Evolutionary conservation across 306 rosid genomes (phyloP).

Genomic region (Pterocarpus santalinus): DNA sequence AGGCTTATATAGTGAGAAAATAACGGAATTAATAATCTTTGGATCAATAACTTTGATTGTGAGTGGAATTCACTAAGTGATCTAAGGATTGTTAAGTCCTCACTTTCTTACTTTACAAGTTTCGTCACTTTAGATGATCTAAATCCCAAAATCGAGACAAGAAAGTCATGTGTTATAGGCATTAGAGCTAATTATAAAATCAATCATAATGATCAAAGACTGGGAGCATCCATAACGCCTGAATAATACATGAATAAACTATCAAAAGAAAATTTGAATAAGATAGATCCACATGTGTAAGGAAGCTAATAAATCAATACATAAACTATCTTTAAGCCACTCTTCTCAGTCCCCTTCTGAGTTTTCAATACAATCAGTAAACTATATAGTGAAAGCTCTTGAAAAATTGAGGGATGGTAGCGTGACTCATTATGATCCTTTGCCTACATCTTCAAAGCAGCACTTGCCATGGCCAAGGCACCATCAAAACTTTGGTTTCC

Average conservation of each 20-base stretch:
- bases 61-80: too few species aligned
- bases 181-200: not conserved
- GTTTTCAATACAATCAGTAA: conserved; percentile 20
- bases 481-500: conserved; percentile 80
- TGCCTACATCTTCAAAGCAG: conserved; percentile 69
- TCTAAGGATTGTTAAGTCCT: too few species aligned
- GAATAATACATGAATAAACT: conserved; percentile 5
- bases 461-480: conserved; percentile 86
- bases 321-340: conserved; percentile 16
- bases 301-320: conserved; percentile 1
- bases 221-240: not conserved
- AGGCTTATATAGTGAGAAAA: too few species aligned
- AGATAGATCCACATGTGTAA: not conserved
- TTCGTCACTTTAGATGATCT: too few species aligned
- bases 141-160: conserved; percentile 5
- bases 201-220: not conserved
- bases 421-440: not conserved
- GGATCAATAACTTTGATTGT: too few species aligned
- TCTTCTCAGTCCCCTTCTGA: not conserved
- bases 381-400: conserved; percentile 15
- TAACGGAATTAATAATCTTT: too few species aligned
- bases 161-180: not conserved
- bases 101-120: too few species aligned
- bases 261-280: not conserved
- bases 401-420: conserved; percentile 19